Conservation (phyloP, 2,329 filamentous ascomycete genomes). For the Ascochyta viciae-villosae region DNA sequence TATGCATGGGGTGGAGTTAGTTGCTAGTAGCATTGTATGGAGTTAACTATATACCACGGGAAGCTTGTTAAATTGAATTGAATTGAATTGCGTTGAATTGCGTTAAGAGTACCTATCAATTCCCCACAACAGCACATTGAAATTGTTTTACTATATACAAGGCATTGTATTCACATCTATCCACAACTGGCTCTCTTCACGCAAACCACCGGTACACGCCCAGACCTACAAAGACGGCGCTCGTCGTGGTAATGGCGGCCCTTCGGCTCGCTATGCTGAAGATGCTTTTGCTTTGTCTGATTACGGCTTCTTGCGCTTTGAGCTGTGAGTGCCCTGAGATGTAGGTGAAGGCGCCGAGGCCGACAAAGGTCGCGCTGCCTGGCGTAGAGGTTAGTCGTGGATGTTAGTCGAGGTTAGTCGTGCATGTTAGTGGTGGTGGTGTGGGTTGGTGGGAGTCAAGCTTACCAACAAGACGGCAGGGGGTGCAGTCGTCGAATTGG, state of each 20-base stretch:
- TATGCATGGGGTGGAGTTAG: constrained; percentile 34
- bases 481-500: constrained; percentile 68
- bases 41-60: constrained; percentile 29
- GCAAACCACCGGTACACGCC: constrained; percentile 54
- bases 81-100: constrained; percentile 5
- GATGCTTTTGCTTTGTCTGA: constrained; percentile 50
- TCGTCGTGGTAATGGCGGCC: constrained; percentile 51
- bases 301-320: constrained; percentile 49
- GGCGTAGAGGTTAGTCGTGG: background rate
- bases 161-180: too few species aligned
- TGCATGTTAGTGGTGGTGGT: too few species aligned
- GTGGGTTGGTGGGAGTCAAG: too few species aligned
- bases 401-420: background rate
- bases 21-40: constrained; percentile 33
- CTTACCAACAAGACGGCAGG: constrained; percentile 74
- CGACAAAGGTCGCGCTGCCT: constrained; percentile 56
- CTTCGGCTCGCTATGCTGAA: constrained; percentile 52
- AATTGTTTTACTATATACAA: too few species aligned
- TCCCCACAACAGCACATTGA: too few species aligned
- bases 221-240: constrained; percentile 51
- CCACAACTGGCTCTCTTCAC: constrained; percentile 10
- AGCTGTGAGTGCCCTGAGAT: constrained; percentile 55
- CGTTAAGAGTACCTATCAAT: too few species aligned
- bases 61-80: constrained; percentile 18
- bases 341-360: constrained; percentile 57